phyloP scores from a whole-genome alignment of 805 yeast genomes.

The Candida easanensis region DNA sequence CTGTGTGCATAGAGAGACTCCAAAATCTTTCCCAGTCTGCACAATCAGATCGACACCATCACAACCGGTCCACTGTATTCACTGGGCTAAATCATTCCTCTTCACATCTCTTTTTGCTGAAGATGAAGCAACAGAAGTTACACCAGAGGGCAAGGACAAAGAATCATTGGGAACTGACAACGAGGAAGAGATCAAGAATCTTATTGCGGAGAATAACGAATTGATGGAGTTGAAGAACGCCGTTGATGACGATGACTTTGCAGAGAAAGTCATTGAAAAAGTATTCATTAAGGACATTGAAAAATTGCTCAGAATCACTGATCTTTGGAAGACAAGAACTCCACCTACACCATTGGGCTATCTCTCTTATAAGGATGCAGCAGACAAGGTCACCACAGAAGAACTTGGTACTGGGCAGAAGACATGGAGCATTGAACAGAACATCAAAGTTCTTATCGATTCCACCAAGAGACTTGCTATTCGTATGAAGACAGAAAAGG shows the following conservation, averaged over 20 bases:
- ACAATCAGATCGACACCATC: conserved; percentile 97
- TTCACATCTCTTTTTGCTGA: conserved; percentile 77
- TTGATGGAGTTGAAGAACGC: conserved; percentile 46
- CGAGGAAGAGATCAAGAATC: conserved; percentile 59
- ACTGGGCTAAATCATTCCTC: conserved; percentile 94
- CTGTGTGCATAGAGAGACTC: conserved; percentile 82
- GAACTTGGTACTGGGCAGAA: conserved; percentile 34
- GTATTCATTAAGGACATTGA: conserved; percentile 75
- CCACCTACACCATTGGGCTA: conserved; percentile 64
- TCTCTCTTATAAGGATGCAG: conserved; percentile 16
- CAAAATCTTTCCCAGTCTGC: conserved; percentile 92
- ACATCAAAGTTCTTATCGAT: conserved; percentile 53
- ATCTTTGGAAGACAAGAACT: conserved; percentile 72
- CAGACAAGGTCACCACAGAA: conserved; percentile 15
- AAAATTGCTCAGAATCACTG: conserved; percentile 64
- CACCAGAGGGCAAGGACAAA: conserved; percentile 32
- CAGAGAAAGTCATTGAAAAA: conserved; percentile 49
- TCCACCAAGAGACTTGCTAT: conserved; percentile 48
- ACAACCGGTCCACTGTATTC: conserved; percentile 92
- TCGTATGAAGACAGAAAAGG: conserved; percentile 39
- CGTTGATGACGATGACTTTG: conserved; percentile 32
- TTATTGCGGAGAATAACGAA: conserved; percentile 67
- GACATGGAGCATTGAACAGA: conserved; percentile 63
- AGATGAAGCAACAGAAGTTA: conserved; percentile 31
- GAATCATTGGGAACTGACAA: conserved; percentile 60